Conservation (phyloP, 495 filamentous ascomycete genomes). For the Neurospora sp. region DNA sequence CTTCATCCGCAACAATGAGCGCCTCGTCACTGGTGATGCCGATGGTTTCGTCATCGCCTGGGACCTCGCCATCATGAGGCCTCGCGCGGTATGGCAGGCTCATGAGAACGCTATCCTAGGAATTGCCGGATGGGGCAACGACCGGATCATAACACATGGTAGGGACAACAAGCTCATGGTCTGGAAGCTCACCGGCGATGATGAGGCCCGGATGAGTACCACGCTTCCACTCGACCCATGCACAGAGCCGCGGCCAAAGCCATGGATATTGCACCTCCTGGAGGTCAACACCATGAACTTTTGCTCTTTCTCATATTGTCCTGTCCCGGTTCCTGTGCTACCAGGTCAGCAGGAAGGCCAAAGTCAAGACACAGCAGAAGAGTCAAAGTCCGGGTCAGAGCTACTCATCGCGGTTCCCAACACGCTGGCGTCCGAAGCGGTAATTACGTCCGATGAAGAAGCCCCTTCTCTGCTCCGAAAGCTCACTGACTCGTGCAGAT, state of each 20-base stretch:
- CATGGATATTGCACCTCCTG: constrained; percentile 77
- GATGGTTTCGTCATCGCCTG: constrained; percentile 85
- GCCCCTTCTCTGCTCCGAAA: neutral
- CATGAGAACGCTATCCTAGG: constrained; percentile 74
- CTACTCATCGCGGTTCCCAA: constrained; percentile 68
- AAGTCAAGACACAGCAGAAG: constrained; percentile 3
- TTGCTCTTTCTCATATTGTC: constrained; percentile 71
- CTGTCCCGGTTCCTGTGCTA: constrained; percentile 6
- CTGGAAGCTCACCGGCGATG: constrained; percentile 60
- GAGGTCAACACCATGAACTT: constrained; percentile 93
- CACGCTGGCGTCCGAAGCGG: constrained; percentile 62
- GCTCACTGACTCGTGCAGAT: constrained; percentile 35
- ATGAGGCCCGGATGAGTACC: constrained; percentile 56
- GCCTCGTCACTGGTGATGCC: constrained; percentile 78
- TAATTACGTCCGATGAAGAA: constrained; percentile 25
- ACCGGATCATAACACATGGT: constrained; percentile 45
- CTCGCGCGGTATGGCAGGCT: constrained; percentile 78
- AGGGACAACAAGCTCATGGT: constrained; percentile 79
- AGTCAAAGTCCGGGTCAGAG: constrained; percentile 12
- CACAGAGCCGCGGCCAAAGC: constrained; percentile 44
- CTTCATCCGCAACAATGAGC: constrained; percentile 62
- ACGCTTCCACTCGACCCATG: constrained; percentile 54
- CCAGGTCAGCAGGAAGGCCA: neutral
- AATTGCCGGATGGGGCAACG: constrained; percentile 50
- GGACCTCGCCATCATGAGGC: constrained; percentile 72